Percentiles rank a stretch among this genome's conserved stretches.
These are phyloP conservation scores for Talaromyces adpressus DNA, from an alignment of 495 filamentous ascomycete genomes.

Conservation along the genomic window DNA sequence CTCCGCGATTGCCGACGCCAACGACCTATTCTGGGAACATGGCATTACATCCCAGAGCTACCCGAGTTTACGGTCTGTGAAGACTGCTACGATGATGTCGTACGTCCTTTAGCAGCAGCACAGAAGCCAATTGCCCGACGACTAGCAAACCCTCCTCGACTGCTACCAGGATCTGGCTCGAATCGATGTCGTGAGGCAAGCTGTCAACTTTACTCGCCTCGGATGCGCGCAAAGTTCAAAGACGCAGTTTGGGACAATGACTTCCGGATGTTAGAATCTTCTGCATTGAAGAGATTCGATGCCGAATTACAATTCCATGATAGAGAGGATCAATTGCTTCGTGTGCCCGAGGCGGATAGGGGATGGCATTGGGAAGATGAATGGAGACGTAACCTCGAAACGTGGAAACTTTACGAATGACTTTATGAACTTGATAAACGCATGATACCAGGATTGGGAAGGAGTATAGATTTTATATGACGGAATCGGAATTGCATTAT, in stretches of 20 bases:
- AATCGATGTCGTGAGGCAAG: constrained; percentile 42
- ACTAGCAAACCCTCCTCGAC: constrained; percentile 42
- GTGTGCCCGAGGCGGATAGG: constrained; percentile 27
- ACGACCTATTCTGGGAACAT: constrained; percentile 37
- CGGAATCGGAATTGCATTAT: neutral
- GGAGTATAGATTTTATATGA: neutral
- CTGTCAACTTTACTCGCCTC: constrained; percentile 68
- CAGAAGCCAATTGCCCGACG: constrained; percentile 46
- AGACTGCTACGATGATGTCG: constrained; percentile 63
- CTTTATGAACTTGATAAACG: neutral
- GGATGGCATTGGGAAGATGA: constrained; percentile 43
- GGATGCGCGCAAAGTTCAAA: constrained; percentile 62
- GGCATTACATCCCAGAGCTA: constrained; percentile 56
- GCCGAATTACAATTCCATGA: constrained; percentile 41
- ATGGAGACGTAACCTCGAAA: constrained; percentile 36
- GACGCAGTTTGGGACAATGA: constrained; percentile 54
- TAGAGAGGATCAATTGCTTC: constrained; percentile 30
- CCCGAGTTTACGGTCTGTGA: constrained; percentile 64
- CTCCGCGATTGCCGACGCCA: constrained; percentile 50
- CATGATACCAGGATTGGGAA: neutral
- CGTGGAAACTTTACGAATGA: constrained; percentile 53
- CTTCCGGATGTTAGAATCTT: constrained; percentile 36
- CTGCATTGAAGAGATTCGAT: constrained; percentile 30
- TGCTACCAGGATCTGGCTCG: constrained; percentile 38
- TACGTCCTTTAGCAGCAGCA: constrained; percentile 53